Evolutionary conservation across 2,329 filamentous ascomycete species (phyloP).

Genomic region (Cordyceps farinosa): DNA sequence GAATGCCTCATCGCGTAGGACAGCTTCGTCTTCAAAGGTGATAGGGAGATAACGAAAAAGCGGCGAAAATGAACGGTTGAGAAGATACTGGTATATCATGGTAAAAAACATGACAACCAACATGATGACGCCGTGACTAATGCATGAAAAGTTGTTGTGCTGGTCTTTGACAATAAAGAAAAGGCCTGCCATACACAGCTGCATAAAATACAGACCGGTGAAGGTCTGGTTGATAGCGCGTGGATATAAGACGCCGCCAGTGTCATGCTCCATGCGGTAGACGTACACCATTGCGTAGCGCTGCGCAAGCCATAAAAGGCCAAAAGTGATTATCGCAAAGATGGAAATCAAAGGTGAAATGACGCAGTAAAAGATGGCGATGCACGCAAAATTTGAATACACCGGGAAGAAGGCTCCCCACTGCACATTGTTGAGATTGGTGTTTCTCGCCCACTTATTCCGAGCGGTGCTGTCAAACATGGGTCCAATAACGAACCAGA

Average conservation of each 20-base stretch:
- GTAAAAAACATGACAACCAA: slow-evolving; percentile 71
- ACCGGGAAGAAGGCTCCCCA: slow-evolving; percentile 96
- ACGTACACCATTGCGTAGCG: slow-evolving; percentile 98
- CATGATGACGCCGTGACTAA: slow-evolving; percentile 81
- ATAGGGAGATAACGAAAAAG: slow-evolving; percentile 88
- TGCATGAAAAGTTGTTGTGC: slow-evolving; percentile 53
- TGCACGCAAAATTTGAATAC: slow-evolving; percentile 95
- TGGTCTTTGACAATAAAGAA: slow-evolving; percentile 74
- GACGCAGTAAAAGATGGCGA: slow-evolving; percentile 83
- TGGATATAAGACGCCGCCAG: slow-evolving; percentile 87
- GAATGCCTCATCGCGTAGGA: slow-evolving; percentile 86
- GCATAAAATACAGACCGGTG: slow-evolving; percentile 91
- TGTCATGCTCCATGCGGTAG: slow-evolving; percentile 83
- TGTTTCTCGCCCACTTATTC: slow-evolving; percentile 83
- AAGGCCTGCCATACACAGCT: slow-evolving; percentile 81
- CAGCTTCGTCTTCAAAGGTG: slow-evolving; percentile 92
- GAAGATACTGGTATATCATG: slow-evolving; percentile 69
- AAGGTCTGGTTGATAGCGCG: slow-evolving; percentile 94
- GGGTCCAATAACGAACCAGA: slow-evolving; percentile 78
- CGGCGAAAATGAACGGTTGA: slow-evolving; percentile 81
- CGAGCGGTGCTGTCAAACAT: slow-evolving; percentile 77
- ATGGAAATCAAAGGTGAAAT: slow-evolving; percentile 86
- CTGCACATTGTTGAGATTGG: slow-evolving; percentile 68
- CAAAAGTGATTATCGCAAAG: slow-evolving; percentile 91
- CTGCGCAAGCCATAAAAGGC: slow-evolving; percentile 88